Conservation (phyloP, 768 basidiomycete genomes). For the Amanita subjunquillea region DNA sequence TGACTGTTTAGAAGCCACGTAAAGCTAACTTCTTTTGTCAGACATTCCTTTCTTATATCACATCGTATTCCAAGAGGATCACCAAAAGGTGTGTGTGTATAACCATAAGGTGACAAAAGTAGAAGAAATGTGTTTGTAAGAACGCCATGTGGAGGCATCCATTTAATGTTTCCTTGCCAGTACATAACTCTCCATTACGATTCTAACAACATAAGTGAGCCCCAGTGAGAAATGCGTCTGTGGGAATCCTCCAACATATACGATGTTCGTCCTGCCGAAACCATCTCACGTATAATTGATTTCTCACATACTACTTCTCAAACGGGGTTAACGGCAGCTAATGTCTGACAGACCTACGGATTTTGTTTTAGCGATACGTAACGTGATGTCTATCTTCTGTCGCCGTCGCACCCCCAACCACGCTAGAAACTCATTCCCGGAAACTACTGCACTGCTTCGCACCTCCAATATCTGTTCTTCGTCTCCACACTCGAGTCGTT, state of each 20-base stretch:
- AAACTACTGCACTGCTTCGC: neutral
- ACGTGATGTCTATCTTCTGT: neutral
- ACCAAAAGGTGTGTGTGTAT: neutral
- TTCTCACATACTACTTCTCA: neutral
- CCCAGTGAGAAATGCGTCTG: no score
- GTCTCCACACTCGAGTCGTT: no score
- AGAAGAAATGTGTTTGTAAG: no score
- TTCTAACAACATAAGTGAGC: no score
- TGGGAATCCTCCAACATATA: no score
- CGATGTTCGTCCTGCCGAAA: no score
- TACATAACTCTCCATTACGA: no score
- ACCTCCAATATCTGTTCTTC: neutral
- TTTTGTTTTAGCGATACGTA: neutral
- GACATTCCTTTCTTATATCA: neutral
- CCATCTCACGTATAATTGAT: neutral
- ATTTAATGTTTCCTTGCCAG: no score
- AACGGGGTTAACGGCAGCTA: neutral
- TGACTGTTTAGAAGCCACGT: neutral
- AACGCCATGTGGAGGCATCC: no score
- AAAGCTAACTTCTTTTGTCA: neutral
- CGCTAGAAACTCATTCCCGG: neutral
- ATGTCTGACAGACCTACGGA: neutral
- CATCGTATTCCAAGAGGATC: neutral
- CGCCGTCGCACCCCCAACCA: neutral
- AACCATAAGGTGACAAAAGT: no score